Evolutionary conservation across 192 early-diverging fungal genomes (phyloP).

Genomic region (Backusella tarrabulga): DNA sequence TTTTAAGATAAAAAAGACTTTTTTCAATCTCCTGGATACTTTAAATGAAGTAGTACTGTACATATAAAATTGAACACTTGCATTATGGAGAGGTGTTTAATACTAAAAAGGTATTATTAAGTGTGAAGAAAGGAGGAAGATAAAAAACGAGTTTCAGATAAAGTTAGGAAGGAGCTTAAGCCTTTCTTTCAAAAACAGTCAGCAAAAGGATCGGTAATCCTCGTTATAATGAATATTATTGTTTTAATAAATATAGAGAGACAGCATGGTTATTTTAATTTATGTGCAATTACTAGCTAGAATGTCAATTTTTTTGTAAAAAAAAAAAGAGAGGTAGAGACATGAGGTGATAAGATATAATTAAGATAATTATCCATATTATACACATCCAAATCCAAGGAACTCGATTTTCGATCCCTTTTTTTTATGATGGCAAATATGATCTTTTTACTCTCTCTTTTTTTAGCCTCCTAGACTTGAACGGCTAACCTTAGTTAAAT

Average conservation of each 20-base stretch:
- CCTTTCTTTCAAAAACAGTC: neutral
- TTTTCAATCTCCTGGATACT: neutral
- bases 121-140: neutral
- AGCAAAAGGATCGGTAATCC: neutral
- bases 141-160: neutral
- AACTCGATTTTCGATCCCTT: neutral
- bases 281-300: neutral
- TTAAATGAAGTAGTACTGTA: neutral
- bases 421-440: no score
- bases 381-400: neutral
- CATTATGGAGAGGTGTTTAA: neutral
- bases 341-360: neutral
- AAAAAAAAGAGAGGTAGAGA: neutral
- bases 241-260: neutral
- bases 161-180: neutral
- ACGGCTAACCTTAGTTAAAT: neutral
- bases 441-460: no score
- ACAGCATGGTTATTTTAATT: slow-evolving; percentile 1
- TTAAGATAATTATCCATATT: neutral
- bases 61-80: neutral
- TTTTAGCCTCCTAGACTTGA: neutral
- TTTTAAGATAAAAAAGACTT: neutral
- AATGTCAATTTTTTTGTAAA: neutral
- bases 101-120: slow-evolving; percentile 3
- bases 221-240: neutral